These are phyloP conservation scores for Mycosphaerella sp. DNA, from an alignment of 2,329 filamentous ascomycete genomes.

Conservation along the genomic window DNA sequence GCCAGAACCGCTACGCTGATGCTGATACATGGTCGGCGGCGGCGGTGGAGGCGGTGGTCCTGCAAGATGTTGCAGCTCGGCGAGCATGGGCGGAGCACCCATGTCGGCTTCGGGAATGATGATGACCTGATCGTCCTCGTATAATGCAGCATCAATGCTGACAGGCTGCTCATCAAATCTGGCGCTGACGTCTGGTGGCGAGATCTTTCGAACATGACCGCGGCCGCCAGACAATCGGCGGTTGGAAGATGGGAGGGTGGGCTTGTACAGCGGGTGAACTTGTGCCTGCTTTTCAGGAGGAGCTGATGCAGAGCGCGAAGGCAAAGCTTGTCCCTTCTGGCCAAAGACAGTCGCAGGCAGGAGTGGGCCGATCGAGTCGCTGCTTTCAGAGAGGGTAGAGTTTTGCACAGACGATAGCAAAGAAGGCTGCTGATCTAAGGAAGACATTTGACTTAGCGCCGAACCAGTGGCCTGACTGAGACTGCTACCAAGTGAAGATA, in stretches of 20 bases:
- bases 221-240: conserved; percentile 37
- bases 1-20: conserved; percentile 22
- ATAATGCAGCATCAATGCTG: conserved; percentile 51
- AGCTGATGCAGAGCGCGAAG: conserved; percentile 43
- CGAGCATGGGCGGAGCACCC: conserved; percentile 36
- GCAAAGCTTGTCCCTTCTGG: conserved; percentile 32
- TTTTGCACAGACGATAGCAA: conserved; percentile 35
- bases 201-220: conserved; percentile 40
- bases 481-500: conserved; percentile 24
- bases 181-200: conserved; percentile 34
- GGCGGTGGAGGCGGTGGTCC: conserved; percentile 44
- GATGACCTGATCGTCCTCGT: conserved; percentile 39
- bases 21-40: conserved; percentile 31
- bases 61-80: conserved; percentile 57
- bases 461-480: conserved; percentile 28
- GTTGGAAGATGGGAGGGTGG: conserved; percentile 26
- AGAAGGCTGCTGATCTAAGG: conserved; percentile 14
- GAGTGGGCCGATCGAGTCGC: conserved; percentile 42
- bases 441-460: conserved; percentile 27
- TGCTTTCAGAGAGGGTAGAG: conserved; percentile 25
- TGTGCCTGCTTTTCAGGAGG: conserved; percentile 40
- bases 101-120: conserved; percentile 37
- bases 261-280: conserved; percentile 34
- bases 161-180: conserved; percentile 15
- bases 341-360: conserved; percentile 45